Conservation (phyloP, 331 rosid genomes). For the Rhamnella rubrinervis region DNA sequence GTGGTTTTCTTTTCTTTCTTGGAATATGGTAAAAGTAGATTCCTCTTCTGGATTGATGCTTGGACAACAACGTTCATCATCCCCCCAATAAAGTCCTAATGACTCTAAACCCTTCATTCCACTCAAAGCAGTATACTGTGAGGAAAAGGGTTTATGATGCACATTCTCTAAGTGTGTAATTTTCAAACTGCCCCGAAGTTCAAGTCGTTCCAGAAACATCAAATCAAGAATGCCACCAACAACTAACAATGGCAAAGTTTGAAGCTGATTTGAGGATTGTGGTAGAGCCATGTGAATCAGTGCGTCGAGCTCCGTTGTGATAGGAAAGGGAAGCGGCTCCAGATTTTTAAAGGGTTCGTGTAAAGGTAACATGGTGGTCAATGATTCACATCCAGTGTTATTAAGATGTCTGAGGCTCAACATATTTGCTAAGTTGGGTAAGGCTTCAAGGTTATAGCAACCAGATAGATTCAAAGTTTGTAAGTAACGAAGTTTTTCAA, state of each 20-base stretch:
- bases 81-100: constrained; percentile 13
- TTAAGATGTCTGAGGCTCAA: constrained; percentile 24
- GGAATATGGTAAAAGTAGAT: not conserved
- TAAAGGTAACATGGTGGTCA: not conserved
- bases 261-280: not conserved
- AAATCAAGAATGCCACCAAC: not conserved
- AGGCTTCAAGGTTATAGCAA: constrained; percentile 1
- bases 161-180: constrained; percentile 5
- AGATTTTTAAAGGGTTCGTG: not conserved
- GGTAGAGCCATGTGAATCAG: not conserved
- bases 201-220: not conserved
- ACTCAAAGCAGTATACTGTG: not conserved
- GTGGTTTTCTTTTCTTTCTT: not conserved
- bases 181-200: constrained; percentile 10
- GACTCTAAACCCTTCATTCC: not conserved
- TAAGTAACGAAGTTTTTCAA: not conserved
- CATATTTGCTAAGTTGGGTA: not conserved
- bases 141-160: too few species aligned
- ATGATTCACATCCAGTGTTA: constrained; percentile 7
- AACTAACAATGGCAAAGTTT: constrained; percentile 16
- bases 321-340: not conserved
- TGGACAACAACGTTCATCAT: not conserved
- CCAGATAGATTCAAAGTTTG: constrained; percentile 13
- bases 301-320: too few species aligned
- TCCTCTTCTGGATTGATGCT: not conserved